A percentile compares a stretch with the other conserved stretches of the same genome.
Conservation (phyloP, 495 filamentous ascomycete genomes). For the Neohortaea acidophila region DNA sequence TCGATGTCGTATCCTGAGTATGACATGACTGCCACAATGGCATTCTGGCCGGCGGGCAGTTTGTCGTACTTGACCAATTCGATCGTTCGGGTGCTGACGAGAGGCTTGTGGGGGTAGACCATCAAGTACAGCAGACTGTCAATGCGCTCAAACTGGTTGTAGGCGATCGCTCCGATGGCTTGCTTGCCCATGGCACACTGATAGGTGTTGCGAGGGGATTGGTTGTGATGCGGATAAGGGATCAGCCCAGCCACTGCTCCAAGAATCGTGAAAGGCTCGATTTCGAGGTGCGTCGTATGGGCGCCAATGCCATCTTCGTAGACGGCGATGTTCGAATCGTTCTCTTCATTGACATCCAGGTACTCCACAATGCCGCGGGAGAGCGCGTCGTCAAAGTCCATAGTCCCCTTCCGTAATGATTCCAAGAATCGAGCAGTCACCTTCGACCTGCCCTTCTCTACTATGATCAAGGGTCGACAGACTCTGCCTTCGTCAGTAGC, state of each 20-base stretch:
- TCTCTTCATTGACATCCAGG: conserved; percentile 95
- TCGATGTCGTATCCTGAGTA: conserved; percentile 99
- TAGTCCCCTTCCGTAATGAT: conserved; percentile 60
- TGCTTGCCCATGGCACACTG: conserved; percentile 99
- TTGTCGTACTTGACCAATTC: conserved; percentile 96
- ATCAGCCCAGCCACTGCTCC: conserved; percentile 96
- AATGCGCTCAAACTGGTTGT: conserved; percentile 91
- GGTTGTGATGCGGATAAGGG: conserved; percentile 97
- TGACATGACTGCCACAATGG: conserved; percentile 95
- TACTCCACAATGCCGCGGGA: conserved; percentile 83
- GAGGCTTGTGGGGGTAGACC: conserved; percentile 93
- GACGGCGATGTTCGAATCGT: conserved; percentile 82
- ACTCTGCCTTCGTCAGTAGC: conserved; percentile 94
- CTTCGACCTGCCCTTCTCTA: conserved; percentile 66
- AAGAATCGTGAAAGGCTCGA: conserved; percentile 93
- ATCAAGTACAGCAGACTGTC: conserved; percentile 91
- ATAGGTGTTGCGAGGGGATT: conserved; percentile 97
- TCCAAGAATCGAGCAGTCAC: conserved; percentile 62
- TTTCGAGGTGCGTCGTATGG: conserved; percentile 83
- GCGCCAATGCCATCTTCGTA: conserved; percentile 68
- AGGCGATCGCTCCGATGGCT: conserved; percentile 93
- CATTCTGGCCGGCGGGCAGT: conserved; percentile 89
- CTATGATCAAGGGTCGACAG: conserved; percentile 86
- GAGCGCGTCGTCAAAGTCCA: conserved; percentile 87
- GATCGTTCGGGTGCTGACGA: conserved; percentile 93